Base-by-base conservation (phyloP, 2,329 filamentous ascomycete genomes). In the Hymenoscyphus infarciens region DNA sequence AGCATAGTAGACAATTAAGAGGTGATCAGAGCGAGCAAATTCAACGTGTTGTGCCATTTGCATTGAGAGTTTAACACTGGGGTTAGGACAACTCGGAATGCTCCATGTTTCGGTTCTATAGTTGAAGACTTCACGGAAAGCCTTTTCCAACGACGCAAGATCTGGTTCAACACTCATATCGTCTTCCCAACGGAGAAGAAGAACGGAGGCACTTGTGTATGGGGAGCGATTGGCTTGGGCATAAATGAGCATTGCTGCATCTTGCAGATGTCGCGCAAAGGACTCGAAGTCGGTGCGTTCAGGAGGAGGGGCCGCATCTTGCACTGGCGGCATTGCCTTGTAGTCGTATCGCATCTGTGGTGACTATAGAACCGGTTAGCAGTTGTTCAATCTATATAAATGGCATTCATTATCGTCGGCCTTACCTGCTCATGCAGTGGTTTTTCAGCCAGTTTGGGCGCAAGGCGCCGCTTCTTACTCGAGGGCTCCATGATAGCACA, bases 221-320 rank as follows among this genome's bases (percentile, higher is more conserved):
- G 81, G 80, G 2, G 80, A 79, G 63, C 80, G 81, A 70, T 87
- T 83, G 55, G 83, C 83, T 74, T 87, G 85, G 66, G 83, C 81
- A 72, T 87, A 84, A 68, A 88, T 87, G 70, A 87, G 78, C 81
- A 87, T 87, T 67, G 86, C 85, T 57, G 85, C 86, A 80, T 88
- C 86, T 72, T 88, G 86, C 54, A 88, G 80, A 76, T 88, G 86
- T 56, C 85, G 81, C 64, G 85, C 86, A 72, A 88, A 88, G 60
- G 83, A 81, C 74, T 88, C 86, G 75, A 88, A 88, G 70, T 87
- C 85, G 75, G 67, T 71, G 59, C 73, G 70, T 63, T 75, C 74
- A 56, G 71, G 67, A 64, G 72, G 69, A 58, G 73, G 71, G 35
- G 69, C 68, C 6, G 68, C 66, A 63, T 73, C 71, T 66, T 69